Percentiles rank a stretch among this genome's conserved stretches.
These are phyloP conservation scores for Artemisia tridentata DNA, from an alignment of 129 eudicot species.

Conservation along the genomic window DNA sequence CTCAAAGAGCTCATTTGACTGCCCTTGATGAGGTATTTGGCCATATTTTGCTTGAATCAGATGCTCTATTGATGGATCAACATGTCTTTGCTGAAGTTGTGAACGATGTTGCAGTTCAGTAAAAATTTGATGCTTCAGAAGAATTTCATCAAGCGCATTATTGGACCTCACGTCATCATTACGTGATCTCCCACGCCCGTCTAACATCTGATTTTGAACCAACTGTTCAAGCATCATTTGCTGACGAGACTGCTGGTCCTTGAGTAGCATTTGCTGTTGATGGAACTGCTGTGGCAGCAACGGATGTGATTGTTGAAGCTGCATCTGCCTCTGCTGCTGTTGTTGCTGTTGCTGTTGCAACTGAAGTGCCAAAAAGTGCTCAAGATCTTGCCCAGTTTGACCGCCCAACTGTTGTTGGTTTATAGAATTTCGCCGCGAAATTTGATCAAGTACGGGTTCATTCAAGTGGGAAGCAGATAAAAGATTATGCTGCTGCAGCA, in stretches of 20 bases:
- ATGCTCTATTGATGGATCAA: too few relatives aligned
- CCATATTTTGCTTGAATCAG: conserved; percentile 73
- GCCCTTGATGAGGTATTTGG: conserved; percentile 42
- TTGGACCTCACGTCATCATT: conserved; percentile 50
- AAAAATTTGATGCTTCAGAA: conserved; percentile 63
- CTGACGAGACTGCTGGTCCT: conserved; percentile 76
- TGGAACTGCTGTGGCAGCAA: too few relatives aligned
- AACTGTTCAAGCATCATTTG: conserved; percentile 65
- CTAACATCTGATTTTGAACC: conserved; percentile 66
- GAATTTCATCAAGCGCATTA: conserved; percentile 57
- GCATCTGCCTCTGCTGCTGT: conserved; percentile 51
- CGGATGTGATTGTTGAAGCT: too few relatives aligned
- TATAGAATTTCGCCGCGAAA: conserved; percentile 33
- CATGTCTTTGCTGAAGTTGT: conserved; percentile 49
- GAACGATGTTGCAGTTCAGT: conserved; percentile 68
- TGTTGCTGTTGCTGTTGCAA: conserved; percentile 56
- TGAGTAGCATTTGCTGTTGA: too few relatives aligned
- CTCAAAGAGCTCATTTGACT: conserved; percentile 59
- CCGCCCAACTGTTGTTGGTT: conserved; percentile 59
- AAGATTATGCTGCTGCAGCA: conserved; percentile 55
- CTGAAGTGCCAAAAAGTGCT: conserved; percentile 70
- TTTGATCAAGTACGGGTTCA: conserved; percentile 51
- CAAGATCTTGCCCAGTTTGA: conserved; percentile 58
- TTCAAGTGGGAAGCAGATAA: conserved; percentile 51
- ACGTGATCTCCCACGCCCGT: conserved; percentile 49